Conservation (phyloP, 2,329 filamentous ascomycete genomes). For the Whalleya microplaca region DNA sequence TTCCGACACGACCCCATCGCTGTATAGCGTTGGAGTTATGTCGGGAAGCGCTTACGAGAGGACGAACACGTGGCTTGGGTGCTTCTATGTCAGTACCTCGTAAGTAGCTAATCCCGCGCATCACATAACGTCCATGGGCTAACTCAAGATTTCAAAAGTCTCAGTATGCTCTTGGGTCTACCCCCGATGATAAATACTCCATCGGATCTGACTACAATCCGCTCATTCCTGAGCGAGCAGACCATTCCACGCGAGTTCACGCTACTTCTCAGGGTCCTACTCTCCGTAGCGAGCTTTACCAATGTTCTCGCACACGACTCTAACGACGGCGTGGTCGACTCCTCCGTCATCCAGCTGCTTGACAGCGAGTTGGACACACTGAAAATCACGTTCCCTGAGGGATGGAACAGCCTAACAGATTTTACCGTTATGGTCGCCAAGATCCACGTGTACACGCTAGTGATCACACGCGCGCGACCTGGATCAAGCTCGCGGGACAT, state of each 20-base stretch:
- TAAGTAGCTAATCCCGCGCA: conserved; percentile 16
- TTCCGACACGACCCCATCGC: conserved; percentile 16
- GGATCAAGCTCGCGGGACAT: conserved; percentile 29
- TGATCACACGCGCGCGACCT: conserved; percentile 29
- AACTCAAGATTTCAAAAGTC: conserved; percentile 20
- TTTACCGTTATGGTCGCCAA: conserved; percentile 32
- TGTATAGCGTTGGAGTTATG: conserved; percentile 19
- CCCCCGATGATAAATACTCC: conserved; percentile 32
- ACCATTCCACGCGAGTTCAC: conserved; percentile 31
- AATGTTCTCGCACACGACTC: conserved; percentile 32
- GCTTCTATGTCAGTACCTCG: conserved; percentile 36
- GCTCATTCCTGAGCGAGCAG: conserved; percentile 26
- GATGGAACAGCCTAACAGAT: conserved; percentile 31
- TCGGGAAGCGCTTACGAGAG: conserved; percentile 28
- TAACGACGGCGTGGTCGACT: conserved; percentile 31
- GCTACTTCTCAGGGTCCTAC: conserved; percentile 31
- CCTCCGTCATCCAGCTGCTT: conserved; percentile 35
- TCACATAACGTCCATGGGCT: not conserved
- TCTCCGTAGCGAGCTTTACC: conserved; percentile 32
- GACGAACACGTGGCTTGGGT: conserved; percentile 37
- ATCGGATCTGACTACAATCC: conserved; percentile 32
- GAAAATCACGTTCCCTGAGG: conserved; percentile 28
- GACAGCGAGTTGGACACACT: conserved; percentile 35
- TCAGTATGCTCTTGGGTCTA: conserved; percentile 37
- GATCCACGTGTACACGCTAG: conserved; percentile 34